A percentile compares a stretch with the other conserved stretches of the same genome.
These are phyloP conservation scores for Primulina tabacum DNA, from an alignment of 257 asterid species.

Conservation along the genomic window DNA sequence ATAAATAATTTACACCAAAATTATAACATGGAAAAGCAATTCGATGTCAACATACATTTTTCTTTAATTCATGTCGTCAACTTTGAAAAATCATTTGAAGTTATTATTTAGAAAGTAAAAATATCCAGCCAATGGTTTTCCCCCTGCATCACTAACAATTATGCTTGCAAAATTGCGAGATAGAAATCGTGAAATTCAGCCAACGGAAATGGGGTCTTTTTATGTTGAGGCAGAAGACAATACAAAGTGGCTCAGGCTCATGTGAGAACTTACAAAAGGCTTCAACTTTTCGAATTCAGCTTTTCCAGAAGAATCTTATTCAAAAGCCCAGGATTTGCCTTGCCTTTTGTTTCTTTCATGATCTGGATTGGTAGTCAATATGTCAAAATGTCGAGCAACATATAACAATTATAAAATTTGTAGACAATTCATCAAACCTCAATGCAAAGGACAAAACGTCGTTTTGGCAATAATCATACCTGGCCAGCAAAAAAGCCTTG, in stretches of 20 bases:
- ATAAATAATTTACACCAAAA: no score
- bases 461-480: slow-evolving; percentile 40
- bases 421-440: neutral
- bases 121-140: no score
- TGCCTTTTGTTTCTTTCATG: slow-evolving; percentile 93
- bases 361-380: slow-evolving; percentile 37
- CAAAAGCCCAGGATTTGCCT: slow-evolving; percentile 85
- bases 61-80: no score
- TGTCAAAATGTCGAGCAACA: slow-evolving; percentile 2
- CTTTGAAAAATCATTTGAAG: no score
- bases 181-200: neutral
- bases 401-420: neutral
- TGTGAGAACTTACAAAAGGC: neutral
- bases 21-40: no score
- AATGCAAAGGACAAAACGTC: slow-evolving; percentile 9
- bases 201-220: neutral
- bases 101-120: no score
- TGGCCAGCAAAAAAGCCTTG: slow-evolving; percentile 97
- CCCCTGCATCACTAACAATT: neutral
- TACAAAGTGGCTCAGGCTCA: neutral
- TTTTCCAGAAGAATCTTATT: slow-evolving; percentile 78
- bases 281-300: slow-evolving; percentile 55
- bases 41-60: no score
- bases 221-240: neutral
- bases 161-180: neutral